Percentiles rank a stretch among this genome's conserved stretches.
phyloP scores from a whole-genome alignment of 495 filamentous ascomycete species.

The Melanomma pulvis-pyrius region DNA sequence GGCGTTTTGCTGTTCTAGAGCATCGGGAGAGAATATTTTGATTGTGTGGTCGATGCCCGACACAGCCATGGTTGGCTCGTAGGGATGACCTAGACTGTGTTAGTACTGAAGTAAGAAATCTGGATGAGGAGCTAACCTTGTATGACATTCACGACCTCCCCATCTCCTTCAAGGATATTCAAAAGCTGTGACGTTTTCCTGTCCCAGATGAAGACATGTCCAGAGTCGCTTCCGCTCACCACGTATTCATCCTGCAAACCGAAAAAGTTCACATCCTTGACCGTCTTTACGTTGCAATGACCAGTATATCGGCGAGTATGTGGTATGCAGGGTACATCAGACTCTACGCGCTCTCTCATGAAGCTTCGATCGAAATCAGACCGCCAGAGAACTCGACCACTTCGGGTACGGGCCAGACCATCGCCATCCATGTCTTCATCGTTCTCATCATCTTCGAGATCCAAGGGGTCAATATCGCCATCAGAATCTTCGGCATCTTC shows the following conservation, averaged over 20 bases:
- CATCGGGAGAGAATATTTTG: constrained; percentile 74
- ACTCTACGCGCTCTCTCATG: constrained; percentile 54
- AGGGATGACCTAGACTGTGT: constrained; percentile 61
- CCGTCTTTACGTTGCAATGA: constrained; percentile 74
- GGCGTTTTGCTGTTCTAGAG: constrained; percentile 60
- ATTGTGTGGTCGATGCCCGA: constrained; percentile 76
- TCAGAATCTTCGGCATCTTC: constrained; percentile 33
- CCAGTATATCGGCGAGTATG: constrained; percentile 64
- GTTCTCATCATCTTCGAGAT: constrained; percentile 46
- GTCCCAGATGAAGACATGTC: constrained; percentile 74
- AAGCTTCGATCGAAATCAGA: constrained; percentile 46
- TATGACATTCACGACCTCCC: constrained; percentile 74
- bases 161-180: constrained; percentile 71
- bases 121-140: constrained; percentile 52
- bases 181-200: constrained; percentile 64
- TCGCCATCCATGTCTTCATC: constrained; percentile 45
- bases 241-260: constrained; percentile 76
- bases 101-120: neutral
- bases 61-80: constrained; percentile 70
- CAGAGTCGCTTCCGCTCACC: constrained; percentile 69
- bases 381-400: constrained; percentile 46
- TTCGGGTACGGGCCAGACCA: constrained; percentile 45
- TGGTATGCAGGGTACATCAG: constrained; percentile 58
- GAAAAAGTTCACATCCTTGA: constrained; percentile 77
- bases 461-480: constrained; percentile 43